Evolutionary conservation across 257 asterid species (phyloP), one percentile per base, ranked within the genome.

Genomic region (Plectranthus barbatus): DNA sequence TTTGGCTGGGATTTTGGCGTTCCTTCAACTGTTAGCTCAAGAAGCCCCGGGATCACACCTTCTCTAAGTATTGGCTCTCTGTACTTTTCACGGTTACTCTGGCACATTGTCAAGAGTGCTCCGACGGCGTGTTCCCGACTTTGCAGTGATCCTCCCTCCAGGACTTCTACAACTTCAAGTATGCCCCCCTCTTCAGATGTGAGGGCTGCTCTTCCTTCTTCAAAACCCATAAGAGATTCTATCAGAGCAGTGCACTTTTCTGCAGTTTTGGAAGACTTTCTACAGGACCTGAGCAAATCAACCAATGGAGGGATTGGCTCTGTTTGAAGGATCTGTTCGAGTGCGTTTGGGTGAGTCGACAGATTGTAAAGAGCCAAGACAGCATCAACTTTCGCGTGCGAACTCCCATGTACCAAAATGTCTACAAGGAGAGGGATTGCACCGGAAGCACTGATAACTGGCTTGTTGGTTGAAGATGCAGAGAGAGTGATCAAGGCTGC

Each of bases 11-110:
- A 80, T 54, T 90, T 85, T 0, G 79, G 75, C 2, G 94, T 79
- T 45, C 97, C 97, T 69, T 92, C 91, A 64, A 92, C 97, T 0
- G 99, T 90, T 24, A 92, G 89, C 81, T 92, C 97, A 3, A 92
- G 96, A 49, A 92, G 95, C 7, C 99, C 99, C 0, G 99, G 99
- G 60, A 92, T 86, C 1, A 78, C 99, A 17, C 99, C 99, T 81
- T 92, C 99, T 70, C 78, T 76, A 17, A 92, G 95, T 37, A 90
- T 92, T 1, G 86, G 86, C 68, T 90, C 97, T 60, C 97, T 75
- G 42, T 86, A 92, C 72, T 78, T 87, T 26, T 26, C 31, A 1
- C 5, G 31, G 31, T 5, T 26, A 26, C 31, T 26, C 31, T 5
- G 31, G 31, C 31, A 26, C 96, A 87, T 86, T 0, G 83, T 78